Evolutionary conservation across 306 rosid species (phyloP).

Genomic region (Prosopis cineraria): DNA sequence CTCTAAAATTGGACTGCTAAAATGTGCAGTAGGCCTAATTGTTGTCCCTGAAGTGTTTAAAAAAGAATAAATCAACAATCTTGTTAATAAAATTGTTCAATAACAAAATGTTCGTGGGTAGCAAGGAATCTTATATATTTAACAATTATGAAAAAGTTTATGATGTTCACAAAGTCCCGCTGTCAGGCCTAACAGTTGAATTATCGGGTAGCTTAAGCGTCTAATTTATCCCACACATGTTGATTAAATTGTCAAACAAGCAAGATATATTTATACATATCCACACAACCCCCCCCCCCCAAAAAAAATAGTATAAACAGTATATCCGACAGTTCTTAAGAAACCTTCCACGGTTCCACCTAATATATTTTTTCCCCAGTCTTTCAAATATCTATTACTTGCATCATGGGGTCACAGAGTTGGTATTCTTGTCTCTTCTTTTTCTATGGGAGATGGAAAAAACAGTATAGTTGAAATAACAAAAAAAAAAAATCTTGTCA

Average conservation of each 20-base stretch:
- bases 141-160: background rate
- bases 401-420: background rate
- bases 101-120: background rate
- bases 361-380: background rate
- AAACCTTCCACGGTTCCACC: background rate
- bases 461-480: background rate
- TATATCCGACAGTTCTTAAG: background rate
- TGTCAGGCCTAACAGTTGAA: conserved; percentile 6
- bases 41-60: background rate
- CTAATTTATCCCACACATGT: background rate
- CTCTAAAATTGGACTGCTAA: background rate
- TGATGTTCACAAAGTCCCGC: background rate
- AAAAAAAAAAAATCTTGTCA: background rate
- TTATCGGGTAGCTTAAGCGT: background rate
- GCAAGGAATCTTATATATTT: background rate
- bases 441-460: background rate
- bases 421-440: background rate
- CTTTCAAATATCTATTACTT: background rate
- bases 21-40: background rate
- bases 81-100: background rate
- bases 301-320: background rate
- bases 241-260: background rate
- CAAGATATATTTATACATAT: background rate
- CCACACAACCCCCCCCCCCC: no score
- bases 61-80: background rate